Base-by-base conservation (phyloP, 257 asterid genomes). In the Haberlea rhodopensis region DNA sequence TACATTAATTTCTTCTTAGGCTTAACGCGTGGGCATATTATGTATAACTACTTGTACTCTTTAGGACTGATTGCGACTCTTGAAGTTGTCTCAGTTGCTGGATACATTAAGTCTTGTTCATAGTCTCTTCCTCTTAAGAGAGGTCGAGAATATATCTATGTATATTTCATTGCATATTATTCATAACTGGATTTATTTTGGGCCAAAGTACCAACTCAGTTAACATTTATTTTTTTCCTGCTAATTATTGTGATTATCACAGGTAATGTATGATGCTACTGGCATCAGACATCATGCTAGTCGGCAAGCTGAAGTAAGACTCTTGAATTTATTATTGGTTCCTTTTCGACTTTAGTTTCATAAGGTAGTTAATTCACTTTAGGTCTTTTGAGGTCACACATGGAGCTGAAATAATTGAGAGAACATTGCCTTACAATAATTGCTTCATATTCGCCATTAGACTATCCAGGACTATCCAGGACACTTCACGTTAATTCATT, bases 261-360 rank as follows among this genome's bases (percentile, higher is more conserved):
- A 92, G 98, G 98, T 92, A 55, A 92, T 89, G 97, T 89, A 92
- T 48, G 99, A 92, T 68, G 99, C 99, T 70, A 87, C 96, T 23
- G 97, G 97, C 5, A 81, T 89, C 78, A 87, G 99, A 75, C 90
- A 84, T 72, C 99, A 89, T 84, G 96, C 99, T 70, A 96, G 97
- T 52, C 87, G 99, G 32, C 99, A 92, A 76, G 99, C 99, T 75
- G 97, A 89, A 86, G 98, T 92, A 76, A 79, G 80, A 68, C 62
- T 51, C 72, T 40, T 27, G 27, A 21, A 19, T n/a, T 52, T 62
- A 43, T 65, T 22, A 15, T 53, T 15, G 60, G 53, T 52, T 56
- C 20, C 43, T 63, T 70, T 49, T 49, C 11, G 43, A 46, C 37
- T 20, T 58, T 57, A 23, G 18, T 60, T 45, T 11, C 8, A 40